phyloP scores from a whole-genome alignment of 257 asterid species.

The Asclepias syriaca region DNA sequence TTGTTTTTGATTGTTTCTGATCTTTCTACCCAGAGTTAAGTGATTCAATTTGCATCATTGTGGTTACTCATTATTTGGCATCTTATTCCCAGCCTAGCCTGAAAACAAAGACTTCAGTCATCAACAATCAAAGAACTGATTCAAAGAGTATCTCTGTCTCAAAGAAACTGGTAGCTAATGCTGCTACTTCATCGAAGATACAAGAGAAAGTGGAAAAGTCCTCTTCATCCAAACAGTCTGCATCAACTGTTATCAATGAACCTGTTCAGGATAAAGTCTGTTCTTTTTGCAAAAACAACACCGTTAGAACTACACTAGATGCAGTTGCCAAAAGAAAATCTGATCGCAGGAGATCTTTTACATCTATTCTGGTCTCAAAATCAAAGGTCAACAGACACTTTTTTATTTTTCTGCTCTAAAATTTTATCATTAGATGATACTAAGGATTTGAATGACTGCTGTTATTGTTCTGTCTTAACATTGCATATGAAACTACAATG shows the following conservation, averaged over 20 bases:
- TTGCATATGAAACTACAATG: constrained; percentile 32
- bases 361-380: constrained; percentile 57
- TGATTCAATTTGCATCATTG: constrained; percentile 1
- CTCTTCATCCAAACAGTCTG: constrained; percentile 34
- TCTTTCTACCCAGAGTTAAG: not conserved
- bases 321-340: constrained; percentile 40
- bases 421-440: not conserved
- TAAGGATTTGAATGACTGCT: constrained; percentile 17
- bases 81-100: constrained; percentile 38
- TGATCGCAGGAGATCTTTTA: constrained; percentile 72
- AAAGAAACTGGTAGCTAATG: constrained; percentile 36
- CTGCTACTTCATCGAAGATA: constrained; percentile 46
- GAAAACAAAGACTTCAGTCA: constrained; percentile 25
- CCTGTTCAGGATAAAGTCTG: constrained; percentile 34
- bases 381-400: constrained; percentile 46
- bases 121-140: constrained; percentile 37
- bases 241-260: constrained; percentile 33
- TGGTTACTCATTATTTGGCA: constrained; percentile 8
- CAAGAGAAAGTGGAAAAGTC: constrained; percentile 30
- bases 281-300: constrained; percentile 28
- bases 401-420: constrained; percentile 12
- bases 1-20: not conserved
- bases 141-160: constrained; percentile 24
- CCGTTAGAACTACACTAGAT: constrained; percentile 15
- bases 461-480: constrained; percentile 27